Evolutionary conservation across 345 rosid species (phyloP), one percentile per base, ranked within the genome.

Genomic region (Boechera retrofracta): DNA sequence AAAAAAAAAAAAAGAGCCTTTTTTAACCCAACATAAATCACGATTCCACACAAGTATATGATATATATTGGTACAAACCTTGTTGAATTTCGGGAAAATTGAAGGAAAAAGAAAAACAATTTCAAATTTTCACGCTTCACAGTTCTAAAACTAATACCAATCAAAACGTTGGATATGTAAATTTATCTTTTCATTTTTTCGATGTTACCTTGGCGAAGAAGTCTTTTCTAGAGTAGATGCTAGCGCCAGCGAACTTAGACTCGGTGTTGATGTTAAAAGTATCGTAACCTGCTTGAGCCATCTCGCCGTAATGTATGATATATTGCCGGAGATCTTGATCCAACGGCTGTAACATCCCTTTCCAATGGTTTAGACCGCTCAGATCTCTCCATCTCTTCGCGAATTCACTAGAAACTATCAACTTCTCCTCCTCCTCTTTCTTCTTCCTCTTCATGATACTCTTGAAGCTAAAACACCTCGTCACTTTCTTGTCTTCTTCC

Each of bases 211-310:
- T 83, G 55, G 82, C 63, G 72, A 93, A 91, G 78, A 93, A 89
- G 62, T 82, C 79, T 7, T 53, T 71, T 82, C 80, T 86, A 8
- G 87, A 73, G 29, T 85, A 93, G 10, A 85, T 73, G 79, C 97
- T 83, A 33, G 88, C 77, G 10, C 97, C 97, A 0, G 92, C 89
- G 57, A 55, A 89, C 48, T 78, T 84, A 3, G 97, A 91, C 9
- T 42, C 83, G 57, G 84, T 88, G 68, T 89, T 83, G 12, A 81
- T 5, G 51, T 85, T 83, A 80, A 94, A 94, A 7, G 88, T 82
- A 52, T 91, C 96, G 5, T 94, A 91, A 13, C 94, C 35, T 8
- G 96, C 88, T 42, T 91, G 92, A 44, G 90, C 93, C 92, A 91
- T 89, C 77, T 94, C 94, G 0, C 98, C 98, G 16, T 91, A 91